Evolutionary conservation across 495 filamentous ascomycete species (phyloP).

Genomic region (Aspergillus bertholletiae): DNA sequence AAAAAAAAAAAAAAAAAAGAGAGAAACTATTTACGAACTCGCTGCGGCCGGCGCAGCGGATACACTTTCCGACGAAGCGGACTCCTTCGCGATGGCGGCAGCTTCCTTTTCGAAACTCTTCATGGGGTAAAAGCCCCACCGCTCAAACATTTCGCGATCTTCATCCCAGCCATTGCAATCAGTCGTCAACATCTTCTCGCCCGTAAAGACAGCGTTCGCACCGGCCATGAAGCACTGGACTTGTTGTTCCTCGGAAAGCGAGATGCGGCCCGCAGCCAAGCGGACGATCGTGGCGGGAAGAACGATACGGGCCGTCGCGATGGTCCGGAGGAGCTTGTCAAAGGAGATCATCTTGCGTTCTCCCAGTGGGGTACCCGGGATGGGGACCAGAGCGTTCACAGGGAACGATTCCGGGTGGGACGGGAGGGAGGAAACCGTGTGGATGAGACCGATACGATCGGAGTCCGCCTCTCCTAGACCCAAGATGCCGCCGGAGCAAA

Average conservation of each 20-base stretch:
- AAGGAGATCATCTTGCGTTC: conserved; percentile 68
- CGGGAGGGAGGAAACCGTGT: conserved; percentile 72
- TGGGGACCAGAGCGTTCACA: conserved; percentile 81
- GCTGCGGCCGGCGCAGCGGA: conserved; percentile 18
- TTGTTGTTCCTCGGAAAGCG: conserved; percentile 78
- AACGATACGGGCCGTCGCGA: conserved; percentile 73
- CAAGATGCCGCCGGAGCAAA: conserved; percentile 80
- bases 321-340: conserved; percentile 66
- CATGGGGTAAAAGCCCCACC: conserved; percentile 74
- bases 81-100: neutral
- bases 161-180: conserved; percentile 86
- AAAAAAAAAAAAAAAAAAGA: too few species aligned
- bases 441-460: conserved; percentile 74
- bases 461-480: conserved; percentile 70
- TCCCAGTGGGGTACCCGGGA: conserved; percentile 77
- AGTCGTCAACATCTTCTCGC: conserved; percentile 89
- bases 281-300: conserved; percentile 79
- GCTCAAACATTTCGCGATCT: conserved; percentile 73
- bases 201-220: conserved; percentile 85
- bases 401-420: conserved; percentile 80
- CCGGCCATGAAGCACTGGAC: conserved; percentile 80
- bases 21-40: conserved; percentile 8
- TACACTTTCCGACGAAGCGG: neutral
- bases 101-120: conserved; percentile 45
- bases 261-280: conserved; percentile 74